Evolutionary conservation across 75 land plant species (phyloP), one percentile per base, ranked within the genome.

Genomic region (Sequoia sempervirens): DNA sequence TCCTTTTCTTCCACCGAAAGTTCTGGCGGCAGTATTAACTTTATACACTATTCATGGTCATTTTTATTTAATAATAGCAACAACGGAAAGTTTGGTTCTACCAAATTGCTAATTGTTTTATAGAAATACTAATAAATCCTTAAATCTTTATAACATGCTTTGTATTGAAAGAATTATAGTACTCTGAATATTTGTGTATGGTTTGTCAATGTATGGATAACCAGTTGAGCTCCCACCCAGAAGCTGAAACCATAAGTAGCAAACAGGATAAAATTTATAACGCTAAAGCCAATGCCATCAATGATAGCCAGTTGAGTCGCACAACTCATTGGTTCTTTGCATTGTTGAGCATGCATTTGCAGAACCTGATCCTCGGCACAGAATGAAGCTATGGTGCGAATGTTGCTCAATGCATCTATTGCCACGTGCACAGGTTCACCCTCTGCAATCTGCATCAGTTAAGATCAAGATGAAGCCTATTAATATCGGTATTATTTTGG

Each of bases 251-350:
- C 88, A 81, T 88, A 88, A 82, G 85, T 82, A 50, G 82, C 79
- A 70, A 83, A 88, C 5, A 86, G 81, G 34, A 88, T 85, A 84
- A 88, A 88, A 70, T 86, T 88, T 79, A 88, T 83, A 40, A 88
- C 50, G 53, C 79, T 84, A 43, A 88, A 83, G 52, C 76, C 88
- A 37, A 75, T 36, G 17, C 89, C 89, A 83, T 85, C 83, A 54
- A 88, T 38, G 79, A 68, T 79, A 34, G 88, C 89, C 80, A 86
- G 87, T 38, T 83, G 80, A 38, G 86, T 83, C 10, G 83, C 88
- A 82, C 75, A 70, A 10, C 50, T 80, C 50, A 88, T 34, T 18
- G 89, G 89, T 37, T 79, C 46, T 46, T 73, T 6, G 41, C 41
- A 40, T 40, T 40, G 41, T 40, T 40, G 41, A 40, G 41, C 41